Base-by-base conservation (phyloP, 2,329 filamentous ascomycete genomes). In the Fusarium austroafricanum region DNA sequence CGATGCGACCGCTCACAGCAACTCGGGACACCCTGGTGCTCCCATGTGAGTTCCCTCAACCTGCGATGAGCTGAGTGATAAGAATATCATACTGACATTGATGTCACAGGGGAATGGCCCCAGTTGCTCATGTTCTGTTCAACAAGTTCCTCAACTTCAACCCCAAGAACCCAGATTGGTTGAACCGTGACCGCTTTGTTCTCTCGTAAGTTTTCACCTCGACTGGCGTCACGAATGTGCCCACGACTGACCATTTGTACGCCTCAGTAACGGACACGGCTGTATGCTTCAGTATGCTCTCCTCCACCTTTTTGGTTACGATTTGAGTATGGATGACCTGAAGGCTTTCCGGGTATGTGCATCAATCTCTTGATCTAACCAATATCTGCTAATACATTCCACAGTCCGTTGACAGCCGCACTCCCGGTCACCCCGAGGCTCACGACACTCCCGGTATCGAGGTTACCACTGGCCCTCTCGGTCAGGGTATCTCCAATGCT, bases 121-220 rank as follows among this genome's bases (percentile, higher is more conserved):
- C 96, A 68, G 90, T 94, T 78, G 91, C 96, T 82, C 96, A 98
- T 87, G 93, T 98, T 77, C 89, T 99, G 71, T 99, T 93, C 86
- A 97, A 97, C 89, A 96, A 96, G 83, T 96, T 97, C 88, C 93
- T 99, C 93, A 96, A 85, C 81, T 99, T 97, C 89, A 99, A 98
- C 91, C 96, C 96, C 77, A 96, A 97, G 91, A 97, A 97, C 89
- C 93, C 96, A 75, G 87, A 93, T 71, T 99, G 94, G 94, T 78
- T 96, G 76, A 98, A 98, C 89, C 91, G 96, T 79, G 96, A 99
- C 84, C 92, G 96, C 82, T 99, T 99, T 79, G 94, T 99, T 68
- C 94, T 99, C 80, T 99, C 96, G 94, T 97, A 89, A 88, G 94
- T 91, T 46, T 37, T 42, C 23, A 14, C 33, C 42, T 43, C 10